Percentiles rank a stretch among this genome's conserved stretches.
Conservation (phyloP, 192 early-diverging fungal genomes). For the Coemansia sp. region DNA sequence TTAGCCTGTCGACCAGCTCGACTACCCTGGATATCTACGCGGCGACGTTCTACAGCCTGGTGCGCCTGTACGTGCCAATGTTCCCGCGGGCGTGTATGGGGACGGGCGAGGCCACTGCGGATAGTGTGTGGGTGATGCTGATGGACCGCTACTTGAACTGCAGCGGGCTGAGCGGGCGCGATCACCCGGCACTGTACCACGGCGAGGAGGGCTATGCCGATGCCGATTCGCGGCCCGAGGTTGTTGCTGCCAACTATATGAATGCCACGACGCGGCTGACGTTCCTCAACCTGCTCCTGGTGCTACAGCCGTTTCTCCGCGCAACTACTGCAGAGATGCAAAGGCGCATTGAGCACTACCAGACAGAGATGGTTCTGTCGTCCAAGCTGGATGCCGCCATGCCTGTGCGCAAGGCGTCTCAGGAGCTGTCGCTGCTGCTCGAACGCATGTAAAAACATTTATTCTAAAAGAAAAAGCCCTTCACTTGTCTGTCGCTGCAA, state of each 20-base stretch:
- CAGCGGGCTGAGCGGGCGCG: constrained; percentile 29
- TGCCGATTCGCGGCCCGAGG: constrained; percentile 24
- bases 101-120: constrained; percentile 21
- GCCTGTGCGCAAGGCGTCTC: constrained; percentile 45
- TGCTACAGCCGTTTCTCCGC: constrained; percentile 35
- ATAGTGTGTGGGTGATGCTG: constrained; percentile 42
- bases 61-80: constrained; percentile 26
- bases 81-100: constrained; percentile 49
- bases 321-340: constrained; percentile 20
- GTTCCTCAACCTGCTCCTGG: constrained; percentile 38
- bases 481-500: constrained; percentile 39
- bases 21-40: constrained; percentile 47
- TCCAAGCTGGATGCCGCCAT: constrained; percentile 40
- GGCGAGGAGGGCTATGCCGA: constrained; percentile 2
- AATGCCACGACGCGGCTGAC: constrained; percentile 46
- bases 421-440: constrained; percentile 38
- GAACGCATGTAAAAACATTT: constrained; percentile 26
- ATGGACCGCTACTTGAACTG: constrained; percentile 49
- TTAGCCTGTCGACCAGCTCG: constrained; percentile 45
- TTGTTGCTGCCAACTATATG: constrained; percentile 43
- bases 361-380: constrained; percentile 38
- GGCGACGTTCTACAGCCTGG: constrained; percentile 40
- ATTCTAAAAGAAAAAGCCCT: neutral
- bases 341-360: constrained; percentile 31
- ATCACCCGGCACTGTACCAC: constrained; percentile 7